These are phyloP conservation scores for Botrytis galanthina DNA, from an alignment of 2,329 filamentous ascomycete genomes.

Conservation along the genomic window DNA sequence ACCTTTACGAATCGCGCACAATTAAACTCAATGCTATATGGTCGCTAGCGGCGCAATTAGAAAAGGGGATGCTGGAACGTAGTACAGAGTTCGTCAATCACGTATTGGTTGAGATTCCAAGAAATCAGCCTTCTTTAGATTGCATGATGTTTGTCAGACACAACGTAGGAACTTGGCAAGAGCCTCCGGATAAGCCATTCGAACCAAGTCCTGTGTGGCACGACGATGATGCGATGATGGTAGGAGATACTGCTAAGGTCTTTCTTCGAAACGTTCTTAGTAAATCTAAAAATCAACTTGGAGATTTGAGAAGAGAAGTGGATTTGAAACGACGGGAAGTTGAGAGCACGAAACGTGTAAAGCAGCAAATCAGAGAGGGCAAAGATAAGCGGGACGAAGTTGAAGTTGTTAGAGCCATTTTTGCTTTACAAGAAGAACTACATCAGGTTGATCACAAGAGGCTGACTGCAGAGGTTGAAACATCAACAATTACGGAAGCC, in stretches of 20 bases:
- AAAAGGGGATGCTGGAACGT: slow-evolving; percentile 72
- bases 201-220: slow-evolving; percentile 97
- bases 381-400: slow-evolving; percentile 88
- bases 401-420: slow-evolving; percentile 77
- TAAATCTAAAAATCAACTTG: slow-evolving; percentile 83
- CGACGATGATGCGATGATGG: slow-evolving; percentile 82
- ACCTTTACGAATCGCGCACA: slow-evolving; percentile 86
- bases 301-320: slow-evolving; percentile 75
- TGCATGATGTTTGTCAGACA: slow-evolving; percentile 98
- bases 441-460: slow-evolving; percentile 82
- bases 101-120: slow-evolving; percentile 75
- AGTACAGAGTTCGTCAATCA: slow-evolving; percentile 71
- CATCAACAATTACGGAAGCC: slow-evolving; percentile 83
- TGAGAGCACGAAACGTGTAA: slow-evolving; percentile 69
- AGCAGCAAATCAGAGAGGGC: slow-evolving; percentile 75
- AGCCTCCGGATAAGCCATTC: slow-evolving; percentile 80
- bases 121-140: slow-evolving; percentile 86
- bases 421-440: slow-evolving; percentile 77
- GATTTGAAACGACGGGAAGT: slow-evolving; percentile 86
- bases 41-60: slow-evolving; percentile 75
- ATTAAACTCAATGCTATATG: slow-evolving; percentile 82
- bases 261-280: slow-evolving; percentile 88
- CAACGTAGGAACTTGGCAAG: slow-evolving; percentile 78
- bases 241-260: slow-evolving; percentile 82
- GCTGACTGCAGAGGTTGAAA: slow-evolving; percentile 87